Evolutionary conservation across 2,329 filamentous ascomycete species (phyloP), one percentile per base, ranked within the genome.

Genomic region (Trichoderma polysporum): DNA sequence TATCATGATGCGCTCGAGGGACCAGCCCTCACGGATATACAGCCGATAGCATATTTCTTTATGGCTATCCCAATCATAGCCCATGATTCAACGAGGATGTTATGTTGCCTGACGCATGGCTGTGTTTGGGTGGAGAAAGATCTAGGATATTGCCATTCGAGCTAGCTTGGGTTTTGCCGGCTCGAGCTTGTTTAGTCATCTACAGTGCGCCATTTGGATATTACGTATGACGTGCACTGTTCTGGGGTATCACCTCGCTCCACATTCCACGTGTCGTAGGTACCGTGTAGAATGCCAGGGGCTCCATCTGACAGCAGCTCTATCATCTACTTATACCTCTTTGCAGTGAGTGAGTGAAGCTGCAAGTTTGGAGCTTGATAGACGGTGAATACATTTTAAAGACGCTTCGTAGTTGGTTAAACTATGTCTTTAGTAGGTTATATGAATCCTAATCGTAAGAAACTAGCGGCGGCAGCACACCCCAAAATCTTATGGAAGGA

Each of bases 11-110:
- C 94, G 88, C 73, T 91, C 88, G 66, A 94, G 80, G 47, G 88
- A 86, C 79, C 86, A 90, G 72, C 88, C 88, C 79, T 95, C 90
- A 68, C 89, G 86, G 71, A 94, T 91, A 73, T 93, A 95, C 74
- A 95, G 85, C 71, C 87, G 85, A 47, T 77, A 77, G 72, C 80
- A 81, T 73, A 74, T 78, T 62, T 81, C 76, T 72, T 76, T 77
- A 70, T 84, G 76, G 15, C 72, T 70, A n/a, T 80, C 79, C 82
- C 82, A 84, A 68, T 81, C 75, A 74, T 83, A 84, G 22, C 79
- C 80, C 82, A 83, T 84, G 70, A 54, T 78, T 68, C 66, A 59
- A 54, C 63, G 27, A 57, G 54, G 25, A 68, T 69, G 58, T 66
- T 27, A 61, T 56, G n/a, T 54, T 31, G 27, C 52, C 56, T n/a